Percentiles rank a stretch among this genome's conserved stretches.
Evolutionary conservation across 371 early-diverging fungal species (phyloP).

Genomic region (Astathelohania contejeani): DNA sequence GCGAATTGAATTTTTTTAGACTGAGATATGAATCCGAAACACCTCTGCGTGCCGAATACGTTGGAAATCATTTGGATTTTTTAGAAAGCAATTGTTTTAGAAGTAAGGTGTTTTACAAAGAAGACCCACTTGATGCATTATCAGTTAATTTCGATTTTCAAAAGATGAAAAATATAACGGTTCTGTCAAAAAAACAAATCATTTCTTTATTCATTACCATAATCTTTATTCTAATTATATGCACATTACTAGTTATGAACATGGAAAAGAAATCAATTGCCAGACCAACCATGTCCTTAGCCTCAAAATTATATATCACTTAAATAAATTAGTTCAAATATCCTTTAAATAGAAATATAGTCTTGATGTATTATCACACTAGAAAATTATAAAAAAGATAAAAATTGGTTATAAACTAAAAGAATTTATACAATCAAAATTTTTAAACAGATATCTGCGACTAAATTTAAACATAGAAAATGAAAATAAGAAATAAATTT

Average conservation of each 20-base stretch:
- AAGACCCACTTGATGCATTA: constrained; percentile 51
- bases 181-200: constrained; percentile 27
- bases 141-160: constrained; percentile 52
- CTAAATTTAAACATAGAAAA: no score
- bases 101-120: constrained; percentile 50
- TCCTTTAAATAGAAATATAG: no score
- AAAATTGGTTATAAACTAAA: no score
- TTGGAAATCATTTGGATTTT: constrained; percentile 50
- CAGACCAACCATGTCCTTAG: no score
- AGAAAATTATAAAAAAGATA: no score
- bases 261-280: constrained; percentile 24
- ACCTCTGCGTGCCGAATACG: constrained; percentile 44
- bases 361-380: no score
- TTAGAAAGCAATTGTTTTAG: constrained; percentile 49
- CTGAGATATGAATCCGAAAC: constrained; percentile 46
- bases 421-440: no score
- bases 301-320: no score
- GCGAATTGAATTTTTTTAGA: constrained; percentile 50
- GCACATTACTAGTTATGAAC: constrained; percentile 14
- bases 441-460: no score
- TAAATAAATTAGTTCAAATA: no score
- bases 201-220: constrained; percentile 21
- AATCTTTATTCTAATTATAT: constrained; percentile 15
- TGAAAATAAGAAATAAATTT: no score
- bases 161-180: constrained; percentile 22